Percentiles rank a stretch among this genome's conserved stretches.
Evolutionary conservation across 2,329 filamentous ascomycete species (phyloP).

Genomic region (Fusarium liriodendri): DNA sequence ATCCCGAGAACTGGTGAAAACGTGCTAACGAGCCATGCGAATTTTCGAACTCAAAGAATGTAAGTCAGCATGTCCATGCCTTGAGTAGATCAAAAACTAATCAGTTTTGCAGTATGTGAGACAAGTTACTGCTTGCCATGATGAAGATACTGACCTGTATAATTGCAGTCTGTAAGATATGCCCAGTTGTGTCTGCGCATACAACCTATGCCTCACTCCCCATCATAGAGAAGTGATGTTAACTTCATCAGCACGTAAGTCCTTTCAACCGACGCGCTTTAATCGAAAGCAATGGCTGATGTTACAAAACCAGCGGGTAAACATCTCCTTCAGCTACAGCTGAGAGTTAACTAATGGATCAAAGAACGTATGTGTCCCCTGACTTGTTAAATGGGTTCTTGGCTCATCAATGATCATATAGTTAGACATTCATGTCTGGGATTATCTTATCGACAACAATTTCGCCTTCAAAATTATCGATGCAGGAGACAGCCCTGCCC

Average conservation of each 20-base stretch:
- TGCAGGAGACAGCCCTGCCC: not conserved
- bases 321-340: not conserved
- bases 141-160: not conserved
- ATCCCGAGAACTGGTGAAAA: not conserved
- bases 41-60: not conserved
- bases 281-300: not conserved
- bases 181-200: not conserved
- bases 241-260: not conserved
- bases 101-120: not conserved
- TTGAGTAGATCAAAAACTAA: not conserved
- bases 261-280: not conserved
- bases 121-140: not conserved
- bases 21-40: not conserved
- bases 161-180: not conserved
- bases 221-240: not conserved
- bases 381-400: not conserved
- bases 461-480: constrained; percentile 2
- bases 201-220: not conserved
- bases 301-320: not conserved
- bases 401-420: not conserved
- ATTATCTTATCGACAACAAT: constrained; percentile 2
- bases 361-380: not conserved
- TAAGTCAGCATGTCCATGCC: not conserved
- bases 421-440: constrained; percentile 10
- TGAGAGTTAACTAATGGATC: not conserved